phyloP scores from a whole-genome alignment of 495 filamentous ascomycete genomes.

The Acidiella bohemica region DNA sequence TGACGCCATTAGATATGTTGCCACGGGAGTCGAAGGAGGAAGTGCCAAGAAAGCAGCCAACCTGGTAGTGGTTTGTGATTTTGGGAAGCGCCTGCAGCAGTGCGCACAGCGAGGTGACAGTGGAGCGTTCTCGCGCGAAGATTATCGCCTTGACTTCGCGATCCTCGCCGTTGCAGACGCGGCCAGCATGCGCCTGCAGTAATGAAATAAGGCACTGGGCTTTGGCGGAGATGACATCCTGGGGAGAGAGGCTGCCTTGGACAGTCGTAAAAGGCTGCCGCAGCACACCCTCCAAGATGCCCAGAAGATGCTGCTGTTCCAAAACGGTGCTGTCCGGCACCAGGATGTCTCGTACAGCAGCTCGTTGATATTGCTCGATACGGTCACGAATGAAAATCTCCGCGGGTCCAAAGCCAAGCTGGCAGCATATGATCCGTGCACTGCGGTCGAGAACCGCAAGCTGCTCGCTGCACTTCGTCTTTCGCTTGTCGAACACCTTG shows the following conservation, averaged over 20 bases:
- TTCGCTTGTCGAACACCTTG: slow-evolving; percentile 35
- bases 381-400: slow-evolving; percentile 56
- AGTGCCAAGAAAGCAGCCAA: slow-evolving; percentile 61
- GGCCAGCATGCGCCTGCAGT: slow-evolving; percentile 33
- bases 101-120: slow-evolving; percentile 51
- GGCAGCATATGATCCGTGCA: slow-evolving; percentile 38
- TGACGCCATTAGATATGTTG: slow-evolving; percentile 48
- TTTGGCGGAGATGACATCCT: slow-evolving; percentile 40
- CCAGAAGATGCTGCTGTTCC: slow-evolving; percentile 50
- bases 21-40: slow-evolving; percentile 36
- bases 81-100: slow-evolving; percentile 49
- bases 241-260: not conserved
- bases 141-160: slow-evolving; percentile 58
- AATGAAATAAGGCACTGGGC: slow-evolving; percentile 40
- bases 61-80: slow-evolving; percentile 42
- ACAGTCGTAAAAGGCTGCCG: not conserved
- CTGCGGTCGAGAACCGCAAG: slow-evolving; percentile 44
- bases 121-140: slow-evolving; percentile 63
- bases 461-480: slow-evolving; percentile 52
- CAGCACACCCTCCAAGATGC: slow-evolving; percentile 31
- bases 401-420: slow-evolving; percentile 62
- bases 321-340: slow-evolving; percentile 32
- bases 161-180: slow-evolving; percentile 35
- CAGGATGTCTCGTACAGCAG: not conserved
- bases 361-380: slow-evolving; percentile 25